Percentiles rank a stretch among this genome's conserved stretches.
Evolutionary conservation across 495 filamentous ascomycete genomes (phyloP).

Genomic region (Neurospora cerealis): DNA sequence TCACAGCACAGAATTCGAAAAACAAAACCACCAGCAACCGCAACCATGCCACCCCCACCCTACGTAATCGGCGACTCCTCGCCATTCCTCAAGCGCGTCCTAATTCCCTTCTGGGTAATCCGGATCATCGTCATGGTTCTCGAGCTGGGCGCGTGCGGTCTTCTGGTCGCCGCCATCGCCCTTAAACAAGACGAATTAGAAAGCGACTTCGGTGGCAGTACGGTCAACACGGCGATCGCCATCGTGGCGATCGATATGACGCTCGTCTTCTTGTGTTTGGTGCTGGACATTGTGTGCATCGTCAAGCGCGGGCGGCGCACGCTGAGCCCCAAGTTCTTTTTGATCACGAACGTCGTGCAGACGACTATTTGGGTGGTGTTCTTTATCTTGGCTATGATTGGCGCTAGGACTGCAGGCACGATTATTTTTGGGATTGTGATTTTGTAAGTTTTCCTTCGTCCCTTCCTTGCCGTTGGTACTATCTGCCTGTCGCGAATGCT

Average conservation of each 20-base stretch:
- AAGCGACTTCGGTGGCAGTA: background rate
- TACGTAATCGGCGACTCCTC: constrained; percentile 22
- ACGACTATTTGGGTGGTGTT: constrained; percentile 11
- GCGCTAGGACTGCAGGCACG: background rate
- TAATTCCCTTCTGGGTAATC: constrained; percentile 89
- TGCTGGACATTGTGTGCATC: constrained; percentile 24
- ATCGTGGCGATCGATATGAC: constrained; percentile 10
- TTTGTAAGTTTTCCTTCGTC: constrained; percentile 9
- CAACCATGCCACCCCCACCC: constrained; percentile 8
- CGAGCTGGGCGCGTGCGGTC: constrained; percentile 13
- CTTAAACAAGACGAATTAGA: constrained; percentile 4
- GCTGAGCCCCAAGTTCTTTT: constrained; percentile 20
- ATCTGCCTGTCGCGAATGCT: background rate
- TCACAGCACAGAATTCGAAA: background rate
- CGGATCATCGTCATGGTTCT: constrained; percentile 40
- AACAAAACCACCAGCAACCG: background rate
- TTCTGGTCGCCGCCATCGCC: constrained; percentile 11
- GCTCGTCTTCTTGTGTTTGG: constrained; percentile 14
- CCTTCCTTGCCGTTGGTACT: background rate
- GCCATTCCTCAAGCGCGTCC: constrained; percentile 39
- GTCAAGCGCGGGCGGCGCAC: constrained; percentile 21
- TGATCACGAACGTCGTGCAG: constrained; percentile 20
- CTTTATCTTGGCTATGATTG: constrained; percentile 15
- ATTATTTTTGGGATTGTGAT: constrained; percentile 8
- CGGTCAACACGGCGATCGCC: constrained; percentile 8